Conservation (phyloP, 2,329 filamentous ascomycete genomes). For the Cryphonectria japonica region DNA sequence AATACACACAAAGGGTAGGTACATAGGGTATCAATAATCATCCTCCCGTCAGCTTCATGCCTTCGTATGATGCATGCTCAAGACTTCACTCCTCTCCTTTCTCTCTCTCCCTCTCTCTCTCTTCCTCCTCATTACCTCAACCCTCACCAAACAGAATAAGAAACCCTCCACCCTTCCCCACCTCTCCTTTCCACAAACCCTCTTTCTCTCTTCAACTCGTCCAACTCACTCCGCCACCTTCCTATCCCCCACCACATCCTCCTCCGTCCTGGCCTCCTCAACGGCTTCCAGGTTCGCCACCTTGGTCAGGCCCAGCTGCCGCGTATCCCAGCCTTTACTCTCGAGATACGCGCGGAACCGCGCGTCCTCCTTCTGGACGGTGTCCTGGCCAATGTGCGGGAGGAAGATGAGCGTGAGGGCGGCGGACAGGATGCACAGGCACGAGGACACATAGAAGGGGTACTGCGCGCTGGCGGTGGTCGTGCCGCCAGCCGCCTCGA, state of each 20-base stretch:
- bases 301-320: slow-evolving; percentile 52
- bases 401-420: slow-evolving; percentile 66
- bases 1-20: not conserved
- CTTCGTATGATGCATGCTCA: not conserved
- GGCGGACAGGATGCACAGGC: slow-evolving; percentile 77
- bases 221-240: not conserved
- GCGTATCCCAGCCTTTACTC: slow-evolving; percentile 75
- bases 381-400: slow-evolving; percentile 82
- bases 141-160: not conserved
- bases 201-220: not conserved
- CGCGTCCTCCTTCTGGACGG: slow-evolving; percentile 76
- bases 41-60: not conserved
- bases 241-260: slow-evolving; percentile 3
- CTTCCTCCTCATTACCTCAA: not conserved
- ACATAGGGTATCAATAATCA: not conserved
- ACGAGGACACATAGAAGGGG: slow-evolving; percentile 84
- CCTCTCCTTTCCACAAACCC: not conserved
- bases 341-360: slow-evolving; percentile 76
- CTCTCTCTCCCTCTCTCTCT: not conserved
- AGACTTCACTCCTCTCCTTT: not conserved
- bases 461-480: slow-evolving; percentile 71
- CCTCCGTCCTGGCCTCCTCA: not conserved
- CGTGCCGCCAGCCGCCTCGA: slow-evolving; percentile 61
- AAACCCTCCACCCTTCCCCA: not conserved
- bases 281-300: slow-evolving; percentile 38